Conservation (phyloP, 164 flowering plant species). For the Protea cynaroides region DNA sequence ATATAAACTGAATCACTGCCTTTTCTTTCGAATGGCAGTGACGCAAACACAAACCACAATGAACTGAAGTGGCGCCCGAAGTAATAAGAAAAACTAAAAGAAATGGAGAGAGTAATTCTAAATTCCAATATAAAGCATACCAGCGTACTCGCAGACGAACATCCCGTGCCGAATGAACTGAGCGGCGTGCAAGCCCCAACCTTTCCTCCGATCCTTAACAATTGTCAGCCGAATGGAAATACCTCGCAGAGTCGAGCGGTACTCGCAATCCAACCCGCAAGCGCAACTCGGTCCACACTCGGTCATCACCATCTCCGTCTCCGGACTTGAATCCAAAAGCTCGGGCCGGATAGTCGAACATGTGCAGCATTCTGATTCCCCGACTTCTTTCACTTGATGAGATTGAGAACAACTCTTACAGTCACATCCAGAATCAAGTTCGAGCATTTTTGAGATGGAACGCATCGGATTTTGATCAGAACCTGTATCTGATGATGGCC, state of each 20-base stretch:
- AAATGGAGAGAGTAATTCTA: no score
- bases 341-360: slow-evolving; percentile 17
- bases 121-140: slow-evolving; percentile 21
- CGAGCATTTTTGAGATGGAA: slow-evolving; percentile 11
- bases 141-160: slow-evolving; percentile 86
- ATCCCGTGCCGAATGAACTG: slow-evolving; percentile 44
- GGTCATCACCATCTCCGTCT: slow-evolving; percentile 20
- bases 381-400: slow-evolving; percentile 9
- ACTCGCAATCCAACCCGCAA: slow-evolving; percentile 58
- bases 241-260: slow-evolving; percentile 62
- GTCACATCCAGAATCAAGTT: slow-evolving; percentile 39
- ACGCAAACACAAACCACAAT: no score
- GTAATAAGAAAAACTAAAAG: no score
- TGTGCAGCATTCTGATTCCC: slow-evolving; percentile 40
- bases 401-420: slow-evolving; percentile 29
- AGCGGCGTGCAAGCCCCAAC: slow-evolving; percentile 78
- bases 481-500: not conserved
- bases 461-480: not conserved
- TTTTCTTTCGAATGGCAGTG: no score
- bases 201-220: slow-evolving; percentile 50
- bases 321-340: slow-evolving; percentile 12
- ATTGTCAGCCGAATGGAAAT: slow-evolving; percentile 50
- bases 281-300: slow-evolving; percentile 76
- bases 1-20: no score
- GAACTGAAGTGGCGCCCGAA: no score